Base-by-base conservation (phyloP, 2,329 filamentous ascomycete species). In the Corynespora cassiicola region DNA sequence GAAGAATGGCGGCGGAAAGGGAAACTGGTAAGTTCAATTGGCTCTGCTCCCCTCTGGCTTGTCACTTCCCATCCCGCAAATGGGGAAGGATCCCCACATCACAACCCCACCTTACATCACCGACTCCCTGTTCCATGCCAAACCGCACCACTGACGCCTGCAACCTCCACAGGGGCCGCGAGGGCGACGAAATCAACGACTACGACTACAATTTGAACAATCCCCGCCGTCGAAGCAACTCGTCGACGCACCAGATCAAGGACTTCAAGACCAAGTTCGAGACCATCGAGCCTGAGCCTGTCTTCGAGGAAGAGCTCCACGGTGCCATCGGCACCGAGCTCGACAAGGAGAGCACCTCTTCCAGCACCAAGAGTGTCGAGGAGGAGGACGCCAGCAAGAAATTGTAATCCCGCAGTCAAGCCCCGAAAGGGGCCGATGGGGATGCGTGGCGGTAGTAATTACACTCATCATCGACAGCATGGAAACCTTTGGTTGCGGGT, bases 231-330 rank as follows among this genome's bases (percentile, higher is more conserved):
- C 90, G 89, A 69, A 95, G 89, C 73, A 97, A 97, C 77, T 92
- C 87, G 68, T 91, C 86, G 74, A 84, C 80, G 61, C 80, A 83
- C 61, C 78, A 83, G 58, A 75, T 89, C 56, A 79, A 81, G 45
- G 83, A 91, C 67, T 89, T 96, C 76, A 95, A 94, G 80, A 95
- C 91, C 72, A 99, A 99, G 76, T 97, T 96, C 68, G 94, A 99
- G 72, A 78, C 88, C 56, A 80, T 90, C 66, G 94, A 97, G 58
- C 78, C 82, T 12, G 92, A 97, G 62, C 91, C 90, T 25, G 88
- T 95, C 62, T 96, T 96, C 55, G 90, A 97, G 69, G 91, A 96
- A 72, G 80, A 82, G 37, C 48, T 94, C 42, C 89, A 95, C 62
- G 90, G 88, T 19, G 79, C 85, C 12, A 59, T 71, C 34, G 73